Evolutionary conservation across 345 rosid species (phyloP).

Genomic region (Eutrema heterophyllum): DNA sequence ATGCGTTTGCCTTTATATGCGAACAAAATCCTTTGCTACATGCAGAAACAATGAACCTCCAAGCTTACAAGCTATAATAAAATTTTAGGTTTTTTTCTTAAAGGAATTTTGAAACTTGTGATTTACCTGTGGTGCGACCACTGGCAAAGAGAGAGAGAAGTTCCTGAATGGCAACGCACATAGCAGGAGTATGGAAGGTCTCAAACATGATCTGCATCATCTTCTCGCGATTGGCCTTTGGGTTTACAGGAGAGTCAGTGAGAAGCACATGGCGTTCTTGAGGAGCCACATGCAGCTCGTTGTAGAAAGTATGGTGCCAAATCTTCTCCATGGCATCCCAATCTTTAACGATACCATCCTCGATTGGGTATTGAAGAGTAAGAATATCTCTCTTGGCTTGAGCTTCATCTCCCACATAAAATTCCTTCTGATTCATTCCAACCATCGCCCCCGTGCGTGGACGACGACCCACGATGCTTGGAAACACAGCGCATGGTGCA

Average conservation of each 20-base stretch:
- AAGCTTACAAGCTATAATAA: too few relatives aligned
- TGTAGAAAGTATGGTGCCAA: conserved; percentile 19
- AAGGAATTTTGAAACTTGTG: neutral
- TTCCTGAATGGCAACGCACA: conserved; percentile 44
- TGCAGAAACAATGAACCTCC: too few relatives aligned
- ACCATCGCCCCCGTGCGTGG: neutral
- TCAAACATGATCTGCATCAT: conserved; percentile 28
- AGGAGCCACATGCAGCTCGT: conserved; percentile 6
- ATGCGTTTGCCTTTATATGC: too few relatives aligned
- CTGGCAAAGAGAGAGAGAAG: conserved; percentile 45
- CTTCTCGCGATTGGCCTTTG: conserved; percentile 16
- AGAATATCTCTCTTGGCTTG: conserved; percentile 19
- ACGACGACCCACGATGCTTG: conserved; percentile 35
- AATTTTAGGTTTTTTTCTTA: too few relatives aligned
- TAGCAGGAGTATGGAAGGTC: conserved; percentile 23
- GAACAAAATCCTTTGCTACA: too few relatives aligned
- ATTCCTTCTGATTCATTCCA: neutral
- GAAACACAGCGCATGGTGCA: conserved; percentile 35
- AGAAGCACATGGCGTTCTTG: conserved; percentile 14
- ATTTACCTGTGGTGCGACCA: conserved; percentile 45
- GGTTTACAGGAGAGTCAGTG: conserved; percentile 22
- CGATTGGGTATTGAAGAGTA: conserved; percentile 15
- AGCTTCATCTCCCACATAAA: conserved; percentile 16
- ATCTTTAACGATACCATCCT: conserved; percentile 9
- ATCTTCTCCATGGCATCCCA: conserved; percentile 27